A percentile compares a stretch with the other conserved stretches of the same genome.
These are phyloP conservation scores for Acidiella bohemica DNA, from an alignment of 495 filamentous ascomycete species.

Conservation along the genomic window DNA sequence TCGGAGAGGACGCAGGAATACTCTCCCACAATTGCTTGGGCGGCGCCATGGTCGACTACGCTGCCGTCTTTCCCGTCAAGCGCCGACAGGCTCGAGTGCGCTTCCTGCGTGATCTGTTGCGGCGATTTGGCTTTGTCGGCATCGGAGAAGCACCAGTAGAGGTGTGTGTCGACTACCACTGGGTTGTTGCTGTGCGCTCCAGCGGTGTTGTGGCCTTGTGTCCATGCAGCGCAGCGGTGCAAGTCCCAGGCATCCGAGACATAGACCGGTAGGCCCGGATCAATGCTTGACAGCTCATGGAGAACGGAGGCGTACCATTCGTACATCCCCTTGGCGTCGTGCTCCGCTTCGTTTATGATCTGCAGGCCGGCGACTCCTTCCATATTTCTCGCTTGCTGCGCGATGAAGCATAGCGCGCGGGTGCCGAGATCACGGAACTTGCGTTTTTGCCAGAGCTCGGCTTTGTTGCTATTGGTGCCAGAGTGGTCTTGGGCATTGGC, in stretches of 20 bases:
- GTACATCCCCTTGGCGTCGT: slow-evolving; percentile 35
- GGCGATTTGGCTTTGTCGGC: slow-evolving; percentile 33
- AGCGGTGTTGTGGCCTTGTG: slow-evolving; percentile 21
- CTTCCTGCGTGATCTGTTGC: slow-evolving; percentile 34
- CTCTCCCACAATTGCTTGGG: slow-evolving; percentile 39
- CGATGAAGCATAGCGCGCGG: slow-evolving; percentile 33
- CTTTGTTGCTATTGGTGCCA: slow-evolving; percentile 34
- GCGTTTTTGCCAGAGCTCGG: slow-evolving; percentile 32
- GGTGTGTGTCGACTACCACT: slow-evolving; percentile 43
- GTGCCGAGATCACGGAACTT: slow-evolving; percentile 28
- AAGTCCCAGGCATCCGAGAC: slow-evolving; percentile 44
- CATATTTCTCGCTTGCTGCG: slow-evolving; percentile 30
- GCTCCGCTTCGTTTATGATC: slow-evolving; percentile 39
- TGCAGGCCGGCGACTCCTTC: slow-evolving; percentile 38
- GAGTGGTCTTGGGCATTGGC: slow-evolving; percentile 38
- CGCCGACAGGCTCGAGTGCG: slow-evolving; percentile 26
- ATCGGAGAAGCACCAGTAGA: slow-evolving; percentile 40
- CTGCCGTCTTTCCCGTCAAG: slow-evolving; percentile 32
- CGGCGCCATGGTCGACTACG: slow-evolving; percentile 34
- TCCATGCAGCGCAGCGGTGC: slow-evolving; percentile 29
- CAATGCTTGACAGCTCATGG: slow-evolving; percentile 29
- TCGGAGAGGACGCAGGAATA: slow-evolving; percentile 40
- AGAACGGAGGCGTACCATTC: slow-evolving; percentile 41
- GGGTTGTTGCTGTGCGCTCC: slow-evolving; percentile 27
- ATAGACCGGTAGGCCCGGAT: slow-evolving; percentile 38